These are phyloP conservation scores for Eutrema heterophyllum DNA, from an alignment of 345 rosid species.

Conservation along the genomic window DNA sequence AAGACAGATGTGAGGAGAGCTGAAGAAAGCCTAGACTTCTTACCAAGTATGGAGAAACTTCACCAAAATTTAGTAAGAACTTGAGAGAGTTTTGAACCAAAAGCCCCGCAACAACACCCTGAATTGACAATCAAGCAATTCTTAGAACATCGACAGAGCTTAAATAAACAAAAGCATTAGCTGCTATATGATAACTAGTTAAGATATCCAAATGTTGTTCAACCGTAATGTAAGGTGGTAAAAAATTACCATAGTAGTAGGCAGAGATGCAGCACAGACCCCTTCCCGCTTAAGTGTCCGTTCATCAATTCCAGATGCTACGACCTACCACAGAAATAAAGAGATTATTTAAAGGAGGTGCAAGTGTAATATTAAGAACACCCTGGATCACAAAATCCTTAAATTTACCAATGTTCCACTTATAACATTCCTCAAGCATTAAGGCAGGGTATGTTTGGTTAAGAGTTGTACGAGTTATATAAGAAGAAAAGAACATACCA, in stretches of 20 bases:
- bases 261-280: conserved; percentile 95
- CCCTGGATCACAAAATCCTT: not conserved
- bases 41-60: conserved; percentile 90
- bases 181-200: not conserved
- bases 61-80: conserved; percentile 76
- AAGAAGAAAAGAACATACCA: conserved; percentile 42
- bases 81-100: conserved; percentile 90
- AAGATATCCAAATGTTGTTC: not conserved
- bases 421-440: not conserved
- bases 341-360: not conserved
- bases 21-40: conserved; percentile 14
- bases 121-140: conserved; percentile 25
- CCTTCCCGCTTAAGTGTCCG: conserved; percentile 93
- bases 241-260: conserved; percentile 74
- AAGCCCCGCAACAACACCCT: conserved; percentile 98
- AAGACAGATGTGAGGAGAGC: not conserved
- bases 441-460: not conserved
- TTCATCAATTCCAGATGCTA: conserved; percentile 97
- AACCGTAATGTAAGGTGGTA: not conserved
- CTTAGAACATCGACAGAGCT: not conserved
- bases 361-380: not conserved
- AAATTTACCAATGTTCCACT: not conserved
- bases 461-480: not conserved
- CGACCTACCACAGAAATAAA: conserved; percentile 49
- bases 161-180: not conserved